Evolutionary conservation across 441 rosid species (phyloP), one percentile per base, ranked within the genome.

Genomic region (Gossypium schwendimanii): DNA sequence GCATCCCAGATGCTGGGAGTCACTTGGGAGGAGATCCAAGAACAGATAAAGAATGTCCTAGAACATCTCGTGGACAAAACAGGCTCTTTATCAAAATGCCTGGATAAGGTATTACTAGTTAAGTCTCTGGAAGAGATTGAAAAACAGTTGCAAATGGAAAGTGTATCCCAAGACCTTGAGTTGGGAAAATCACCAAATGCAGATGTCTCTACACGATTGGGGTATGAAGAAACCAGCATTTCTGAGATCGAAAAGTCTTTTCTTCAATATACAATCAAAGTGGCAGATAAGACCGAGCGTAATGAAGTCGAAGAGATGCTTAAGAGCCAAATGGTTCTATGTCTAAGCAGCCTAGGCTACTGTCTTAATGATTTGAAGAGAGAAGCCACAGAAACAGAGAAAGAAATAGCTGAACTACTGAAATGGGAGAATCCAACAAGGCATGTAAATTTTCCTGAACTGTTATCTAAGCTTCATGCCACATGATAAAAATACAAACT

Each of bases 351-450:
- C 63, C 64, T 91, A 39, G 87, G 83, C 11, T 93, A 89, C 79
- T 82, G 94, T 87, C 83, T 87, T 45, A 79, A 77, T 69, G 80
- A 73, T 78, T 73, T 91, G 73, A 77, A 84, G 77, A 82, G 41
- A 68, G 97, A 88, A 82, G 81, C 85, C 58, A 53, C 2, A 61
- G 75, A 80, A 72, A 81, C 84, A 20, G 85, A 87, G 84, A 79
- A 88, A 75, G 79, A 83, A 61, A 36, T 86, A 23, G 74, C 70
- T 7, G 84, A 85, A 79, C 74, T 87, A 73, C 61, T 88, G 61
- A 81, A 76, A 79, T 74, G 81, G 77, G 84, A 84, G 77, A 80
- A 84, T 62, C 88, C 90, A 24, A 64, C 71, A 18, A 49, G 69
- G 53, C 74, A 57, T 45, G 72, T 79, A 45, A 73, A 77, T 28